Evolutionary conservation across 2,329 filamentous ascomycete genomes (phyloP).

Genomic region (Fusarium dlaminii): DNA sequence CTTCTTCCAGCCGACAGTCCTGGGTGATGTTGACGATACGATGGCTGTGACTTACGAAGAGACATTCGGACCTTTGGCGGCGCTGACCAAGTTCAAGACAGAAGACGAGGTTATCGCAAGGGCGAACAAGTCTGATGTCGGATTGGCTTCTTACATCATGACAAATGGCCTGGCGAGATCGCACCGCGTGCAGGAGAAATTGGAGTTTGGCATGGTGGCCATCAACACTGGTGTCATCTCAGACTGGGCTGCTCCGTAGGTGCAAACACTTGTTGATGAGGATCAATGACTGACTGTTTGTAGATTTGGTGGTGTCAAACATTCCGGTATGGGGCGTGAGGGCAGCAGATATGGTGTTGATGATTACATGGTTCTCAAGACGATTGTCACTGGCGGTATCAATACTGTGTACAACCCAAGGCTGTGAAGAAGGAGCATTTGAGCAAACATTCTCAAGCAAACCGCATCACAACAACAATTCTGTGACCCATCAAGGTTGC

Average conservation of each 20-base stretch:
- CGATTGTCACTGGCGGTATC: constrained; percentile 55
- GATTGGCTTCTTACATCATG: constrained; percentile 73
- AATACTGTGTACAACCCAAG: constrained; percentile 11
- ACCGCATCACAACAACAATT: neutral
- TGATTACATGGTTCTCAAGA: constrained; percentile 67
- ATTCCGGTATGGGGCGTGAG: constrained; percentile 69
- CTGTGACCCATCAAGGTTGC: neutral
- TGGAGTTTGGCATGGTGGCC: constrained; percentile 77
- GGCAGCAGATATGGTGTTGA: constrained; percentile 69
- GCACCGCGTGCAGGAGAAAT: constrained; percentile 72
- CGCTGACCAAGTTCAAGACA: constrained; percentile 71
- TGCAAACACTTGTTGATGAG: neutral
- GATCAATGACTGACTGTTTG: neutral
- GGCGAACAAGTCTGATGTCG: constrained; percentile 71
- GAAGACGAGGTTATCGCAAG: constrained; percentile 70
- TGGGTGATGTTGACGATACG: constrained; percentile 65
- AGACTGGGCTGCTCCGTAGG: constrained; percentile 42
- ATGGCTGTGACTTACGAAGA: constrained; percentile 70
- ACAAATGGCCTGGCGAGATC: constrained; percentile 73
- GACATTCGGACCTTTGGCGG: constrained; percentile 71
- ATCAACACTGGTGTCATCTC: constrained; percentile 64
- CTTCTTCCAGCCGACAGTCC: constrained; percentile 76
- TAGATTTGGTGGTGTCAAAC: constrained; percentile 69
- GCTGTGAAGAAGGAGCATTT: neutral
- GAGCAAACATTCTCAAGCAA: neutral